Evolutionary conservation across 768 basidiomycete genomes (phyloP).

Genomic region (Agaricus blazei): DNA sequence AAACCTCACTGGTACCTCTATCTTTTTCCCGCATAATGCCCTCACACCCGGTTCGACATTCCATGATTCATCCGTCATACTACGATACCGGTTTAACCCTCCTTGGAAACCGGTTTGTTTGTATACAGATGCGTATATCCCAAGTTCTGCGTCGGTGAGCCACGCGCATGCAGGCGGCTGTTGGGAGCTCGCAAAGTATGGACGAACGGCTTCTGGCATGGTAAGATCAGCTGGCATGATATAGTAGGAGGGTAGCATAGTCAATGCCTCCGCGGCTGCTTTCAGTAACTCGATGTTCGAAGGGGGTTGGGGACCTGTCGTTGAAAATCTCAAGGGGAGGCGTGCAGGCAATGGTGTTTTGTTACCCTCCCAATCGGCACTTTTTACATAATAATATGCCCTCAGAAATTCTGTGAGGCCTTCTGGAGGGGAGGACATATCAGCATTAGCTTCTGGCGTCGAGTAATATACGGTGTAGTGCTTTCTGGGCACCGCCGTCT

Average conservation of each 20-base stretch:
- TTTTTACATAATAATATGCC: constrained; percentile 55
- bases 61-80: constrained; percentile 28
- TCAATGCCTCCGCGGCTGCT: constrained; percentile 1
- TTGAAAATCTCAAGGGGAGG: background rate
- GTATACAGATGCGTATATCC: constrained; percentile 45
- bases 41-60: constrained; percentile 40
- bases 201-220: constrained; percentile 45
- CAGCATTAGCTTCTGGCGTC: constrained; percentile 37
- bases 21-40: constrained; percentile 28
- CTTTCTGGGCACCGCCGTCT: constrained; percentile 47
- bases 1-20: constrained; percentile 53
- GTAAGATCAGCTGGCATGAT: constrained; percentile 49
- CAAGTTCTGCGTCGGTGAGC: constrained; percentile 45
- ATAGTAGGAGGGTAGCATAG: constrained; percentile 50
- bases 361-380: constrained; percentile 46
- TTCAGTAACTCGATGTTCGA: background rate
- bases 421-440: constrained; percentile 37
- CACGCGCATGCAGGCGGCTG: constrained; percentile 30
- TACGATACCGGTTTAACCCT: constrained; percentile 55
- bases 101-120: constrained; percentile 56
- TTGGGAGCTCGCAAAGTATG: constrained; percentile 25
- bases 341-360: constrained; percentile 24
- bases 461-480: constrained; percentile 53
- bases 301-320: background rate
- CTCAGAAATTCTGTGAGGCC: constrained; percentile 46